Base-by-base conservation (phyloP, 306 rosid genomes). In the Adenanthera pavonina region DNA sequence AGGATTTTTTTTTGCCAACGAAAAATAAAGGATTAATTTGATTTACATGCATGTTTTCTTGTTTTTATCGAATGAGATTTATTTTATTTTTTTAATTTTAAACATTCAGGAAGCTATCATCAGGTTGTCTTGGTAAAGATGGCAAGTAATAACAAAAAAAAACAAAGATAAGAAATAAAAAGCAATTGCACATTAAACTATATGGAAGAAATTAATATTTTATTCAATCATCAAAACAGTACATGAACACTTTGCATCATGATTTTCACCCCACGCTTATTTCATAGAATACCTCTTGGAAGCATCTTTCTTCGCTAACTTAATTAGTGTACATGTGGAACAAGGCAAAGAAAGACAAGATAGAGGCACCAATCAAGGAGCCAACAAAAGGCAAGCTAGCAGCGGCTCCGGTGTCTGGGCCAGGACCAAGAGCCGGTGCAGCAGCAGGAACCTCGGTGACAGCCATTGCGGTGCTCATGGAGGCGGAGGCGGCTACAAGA, bases 291-390 rank as follows among this genome's bases (percentile, higher is more conserved):
- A 44, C 12, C 46, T 70, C 15, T 11, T 56, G 6, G 6, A 38
- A 38, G 5, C 41, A 25, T 19, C 54, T n/a, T 57, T 76, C 8
- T 33, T 3, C 2, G 72, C 73, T 4, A 19, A 40, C 81, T 89
- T 84, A 89, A 17, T 25, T 25, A 25, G 30, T 25, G n/a, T n/a
- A n/a, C n/a, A n/a, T n/a, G 30, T 84, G 89, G 83, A 91, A 87
- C 62, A 85, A 84, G 61, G 89, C 90, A 81, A 92, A 78, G 86
- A 90, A 85, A 74, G 94, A 87, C 72, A 86, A 71, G 54, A 88
- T 60, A 6, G 91, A 87, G 68, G 97, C 97, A 77, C 94, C 92
- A 53, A 88, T 77, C 87, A 90, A 84, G 41, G 89, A 88, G 19
- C 92, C 93, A 84, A 90, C 81, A 14, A 86, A 78, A 10, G 91